Evolutionary conservation across 371 early-diverging fungal genomes (phyloP), one percentile per base, ranked within the genome.

Genomic region (Mortierella sp.): DNA sequence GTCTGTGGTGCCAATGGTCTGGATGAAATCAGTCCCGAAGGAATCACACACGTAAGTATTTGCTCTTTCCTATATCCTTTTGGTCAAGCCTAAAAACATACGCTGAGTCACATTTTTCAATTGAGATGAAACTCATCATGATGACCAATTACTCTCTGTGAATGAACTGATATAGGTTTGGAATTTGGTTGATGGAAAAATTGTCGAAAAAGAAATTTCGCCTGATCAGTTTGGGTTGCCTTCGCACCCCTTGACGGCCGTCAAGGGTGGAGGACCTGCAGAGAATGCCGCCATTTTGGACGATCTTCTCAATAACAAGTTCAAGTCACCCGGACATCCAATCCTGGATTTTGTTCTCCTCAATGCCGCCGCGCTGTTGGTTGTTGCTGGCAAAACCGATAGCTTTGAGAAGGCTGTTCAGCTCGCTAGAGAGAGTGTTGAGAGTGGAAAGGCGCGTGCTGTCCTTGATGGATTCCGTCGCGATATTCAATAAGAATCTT

Each of bases 261-360:
- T 97, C 21, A 88, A 87, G 29, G 97, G 99, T 9, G 95, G 95
- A 1, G 89, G 92, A 6, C 86, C 92, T 19, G 68, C 79, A 21
- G 87, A 89, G 48, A 98, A 97, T 82, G 93, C 93, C 21, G 81
- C 77, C 15, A 91, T 88, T 16, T 83, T 98, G 68, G 66, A 81
- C 18, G 80, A 86, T 12, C 81, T 98, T 43, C 81, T 97, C 29
- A 83, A 82, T 70, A 87, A 88, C 58, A 74, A 88, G 60, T 80
- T 88, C 56, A 75, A 85, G n/a, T 71, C 76, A 1, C 81, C 83
- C 15, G 74, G 84, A 4, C 83, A 90, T 18, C 91, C 98, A 1
- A 89, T 98, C 52, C 82, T 94, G 25, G 95, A 97, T 75, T 98
- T 94, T 86, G 95, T 98, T 2, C 83, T 97, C 43, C 74, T 98